Evolutionary conservation across 257 asterid species (phyloP), one percentile per base, ranked within the genome.

Genomic region (Nicotiana otophora): DNA sequence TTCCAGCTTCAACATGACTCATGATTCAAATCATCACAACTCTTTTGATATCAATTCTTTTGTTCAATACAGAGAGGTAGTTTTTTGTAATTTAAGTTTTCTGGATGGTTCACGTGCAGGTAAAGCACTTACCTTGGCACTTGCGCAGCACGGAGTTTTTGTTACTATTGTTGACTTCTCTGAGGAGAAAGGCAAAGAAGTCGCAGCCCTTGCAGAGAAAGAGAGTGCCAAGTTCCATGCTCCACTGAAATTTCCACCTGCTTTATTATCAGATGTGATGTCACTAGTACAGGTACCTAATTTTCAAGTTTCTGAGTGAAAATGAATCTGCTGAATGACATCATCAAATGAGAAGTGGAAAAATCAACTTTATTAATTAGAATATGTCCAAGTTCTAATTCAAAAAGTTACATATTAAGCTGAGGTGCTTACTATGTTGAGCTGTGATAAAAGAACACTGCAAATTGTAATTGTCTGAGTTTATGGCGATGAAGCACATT

Each of bases 61-160:
- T 30, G 31, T 30, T 30, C 31, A 30, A 30, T 30, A 30, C 31
- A 30, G 31, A 30, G 31, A 30, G 31, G 31, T 30, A 1, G 31
- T n/a, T 30, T 30, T 30, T 30, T 30, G 31, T 30, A 30, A 30
- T 30, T 30, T 30, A 30, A 30, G 31, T 36, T 82, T 39, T 19
- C 54, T 57, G 34, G 75, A 15, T 42, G 64, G 62, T 66, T 30
- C 23, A 53, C 10, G n/a, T 67, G 17, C 80, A 88, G 91, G 91
- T 81, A 87, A 81, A 87, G 97, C 95, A 10, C 83, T 96, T 70
- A 90, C 87, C 14, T 48, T 96, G 84, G 99, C 97, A 4, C 93
- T 96, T 54, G 97, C 97, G 46, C 86, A 86, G 88, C 92, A 87
- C 85, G 99, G 99, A 81, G 61, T 94, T 31, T 92, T 94, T 88